These are phyloP conservation scores for Helianthus tuberosus DNA, from an alignment of 129 eudicot genomes.

Conservation along the genomic window DNA sequence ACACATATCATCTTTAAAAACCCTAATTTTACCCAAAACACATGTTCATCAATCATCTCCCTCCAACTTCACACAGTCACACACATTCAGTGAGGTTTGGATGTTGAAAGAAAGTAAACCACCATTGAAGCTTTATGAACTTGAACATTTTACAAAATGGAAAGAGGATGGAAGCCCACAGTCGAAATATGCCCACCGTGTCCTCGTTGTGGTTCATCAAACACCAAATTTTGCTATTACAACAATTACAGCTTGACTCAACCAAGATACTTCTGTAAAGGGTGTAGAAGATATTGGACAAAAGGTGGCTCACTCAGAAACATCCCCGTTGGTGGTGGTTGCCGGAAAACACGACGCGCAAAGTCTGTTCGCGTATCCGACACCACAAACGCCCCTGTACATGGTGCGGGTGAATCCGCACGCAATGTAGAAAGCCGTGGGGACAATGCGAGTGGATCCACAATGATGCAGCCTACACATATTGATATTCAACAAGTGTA, in stretches of 20 bases:
- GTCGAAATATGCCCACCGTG: conserved; percentile 66
- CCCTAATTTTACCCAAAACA: conserved; percentile 7
- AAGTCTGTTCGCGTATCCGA: conserved; percentile 41
- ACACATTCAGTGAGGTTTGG: conserved; percentile 15
- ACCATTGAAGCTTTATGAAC: conserved; percentile 24
- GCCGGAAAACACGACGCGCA: conserved; percentile 54
- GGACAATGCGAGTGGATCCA: conserved; percentile 27
- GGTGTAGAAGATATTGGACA: conserved; percentile 84
- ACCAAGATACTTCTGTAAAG: conserved; percentile 78
- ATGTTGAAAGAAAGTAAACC: conserved; percentile 22
- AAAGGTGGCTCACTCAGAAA: conserved; percentile 79
- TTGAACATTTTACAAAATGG: conserved; percentile 40
- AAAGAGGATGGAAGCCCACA: conserved; percentile 66
- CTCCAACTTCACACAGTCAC: conserved; percentile 29
- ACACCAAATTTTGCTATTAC: conserved; percentile 80
- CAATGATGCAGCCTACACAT: conserved; percentile 29
- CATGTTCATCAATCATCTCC: conserved; percentile 12
- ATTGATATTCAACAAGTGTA: conserved; percentile 73
- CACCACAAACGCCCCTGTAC: conserved; percentile 3
- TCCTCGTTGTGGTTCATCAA: conserved; percentile 76
- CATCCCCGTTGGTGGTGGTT: conserved; percentile 77
- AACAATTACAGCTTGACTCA: conserved; percentile 76
- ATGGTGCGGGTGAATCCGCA: conserved; percentile 16
- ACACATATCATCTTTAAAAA: conserved; percentile 7
- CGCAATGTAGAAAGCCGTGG: conserved; percentile 23